Conservation (phyloP, 371 early-diverging fungal genomes). For the Lichtheimia corymbifera region DNA sequence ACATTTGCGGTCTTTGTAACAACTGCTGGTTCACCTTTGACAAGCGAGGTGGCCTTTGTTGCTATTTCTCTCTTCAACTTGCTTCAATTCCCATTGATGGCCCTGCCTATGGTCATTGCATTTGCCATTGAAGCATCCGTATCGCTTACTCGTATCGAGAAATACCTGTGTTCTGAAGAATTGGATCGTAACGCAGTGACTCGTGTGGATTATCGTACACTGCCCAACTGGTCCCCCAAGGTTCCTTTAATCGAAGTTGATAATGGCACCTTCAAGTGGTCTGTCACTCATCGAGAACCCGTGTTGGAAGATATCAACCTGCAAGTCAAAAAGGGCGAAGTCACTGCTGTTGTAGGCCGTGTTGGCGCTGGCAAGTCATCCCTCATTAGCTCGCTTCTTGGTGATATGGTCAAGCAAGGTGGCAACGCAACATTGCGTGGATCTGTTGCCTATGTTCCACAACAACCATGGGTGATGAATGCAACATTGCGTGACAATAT, state of each 20-base stretch:
- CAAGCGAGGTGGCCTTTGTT: conserved; percentile 81
- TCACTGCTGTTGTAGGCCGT: conserved; percentile 84
- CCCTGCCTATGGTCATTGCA: conserved; percentile 63
- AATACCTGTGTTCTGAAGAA: conserved; percentile 77
- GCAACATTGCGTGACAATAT: conserved; percentile 91
- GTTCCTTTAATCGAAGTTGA: conserved; percentile 41
- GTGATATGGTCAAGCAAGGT: conserved; percentile 77
- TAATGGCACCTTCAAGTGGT: conserved; percentile 34
- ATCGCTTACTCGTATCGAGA: conserved; percentile 76
- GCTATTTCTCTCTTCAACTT: conserved; percentile 91
- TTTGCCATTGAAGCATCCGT: conserved; percentile 85
- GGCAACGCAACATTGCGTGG: conserved; percentile 78
- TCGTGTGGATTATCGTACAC: conserved; percentile 37
- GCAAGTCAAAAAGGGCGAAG: conserved; percentile 57
- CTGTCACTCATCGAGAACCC: conserved; percentile 38
- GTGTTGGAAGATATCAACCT: conserved; percentile 69
- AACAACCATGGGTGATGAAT: conserved; percentile 95
- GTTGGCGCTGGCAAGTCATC: conserved; percentile 91
- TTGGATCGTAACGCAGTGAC: conserved; percentile 68
- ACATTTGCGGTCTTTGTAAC: conserved; percentile 83
- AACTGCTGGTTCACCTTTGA: conserved; percentile 62
- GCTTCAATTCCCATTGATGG: conserved; percentile 87
- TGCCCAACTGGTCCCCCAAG: conserved; percentile 30
- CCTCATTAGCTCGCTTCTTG: conserved; percentile 79
- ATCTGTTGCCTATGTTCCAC: conserved; percentile 88